phyloP scores from a whole-genome alignment of 208 protist species.

The Acanthamoeba sp. region DNA sequence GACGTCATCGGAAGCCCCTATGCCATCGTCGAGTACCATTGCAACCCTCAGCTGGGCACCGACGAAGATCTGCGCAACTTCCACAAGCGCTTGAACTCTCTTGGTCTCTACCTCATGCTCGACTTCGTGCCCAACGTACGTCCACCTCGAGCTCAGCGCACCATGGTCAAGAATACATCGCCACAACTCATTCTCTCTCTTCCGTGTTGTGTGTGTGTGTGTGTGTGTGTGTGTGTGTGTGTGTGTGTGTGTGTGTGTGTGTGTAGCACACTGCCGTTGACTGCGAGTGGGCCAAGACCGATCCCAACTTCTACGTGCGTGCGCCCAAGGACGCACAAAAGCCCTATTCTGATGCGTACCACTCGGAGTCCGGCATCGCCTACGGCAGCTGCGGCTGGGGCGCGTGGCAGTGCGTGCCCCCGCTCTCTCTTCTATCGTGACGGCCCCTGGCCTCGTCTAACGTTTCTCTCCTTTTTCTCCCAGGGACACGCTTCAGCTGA shows the following conservation, averaged over 20 bases:
- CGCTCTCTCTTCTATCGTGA: neutral
- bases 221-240: too few species aligned
- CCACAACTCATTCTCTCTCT: too few species aligned
- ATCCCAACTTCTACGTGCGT: conserved; percentile 83
- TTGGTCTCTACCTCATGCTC: conserved; percentile 87
- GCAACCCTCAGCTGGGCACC: conserved; percentile 84
- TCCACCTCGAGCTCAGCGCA: neutral
- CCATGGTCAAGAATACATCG: too few species aligned
- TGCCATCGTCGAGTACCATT: conserved; percentile 85
- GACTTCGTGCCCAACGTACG: conserved; percentile 91
- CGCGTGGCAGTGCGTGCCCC: conserved; percentile 74
- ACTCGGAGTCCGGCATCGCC: conserved; percentile 84
- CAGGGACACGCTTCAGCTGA: conserved; percentile 89
- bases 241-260: too few species aligned
- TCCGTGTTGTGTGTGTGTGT: too few species aligned
- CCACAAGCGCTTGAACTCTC: conserved; percentile 79
- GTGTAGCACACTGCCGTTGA: conserved; percentile 83
- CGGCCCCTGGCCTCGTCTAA: neutral
- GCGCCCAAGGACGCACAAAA: conserved; percentile 47
- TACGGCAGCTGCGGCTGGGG: conserved; percentile 84
- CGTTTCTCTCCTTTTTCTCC: neutral
- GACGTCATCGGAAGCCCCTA: conserved; percentile 92
- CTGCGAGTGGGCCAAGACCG: conserved; percentile 31
- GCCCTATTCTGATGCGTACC: conserved; percentile 82
- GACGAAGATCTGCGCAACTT: conserved; percentile 81